A percentile compares a stretch with the other conserved stretches of the same genome.
phyloP scores from a whole-genome alignment of 208 protist species.

The Herpetomonas samuelpessoai region DNA sequence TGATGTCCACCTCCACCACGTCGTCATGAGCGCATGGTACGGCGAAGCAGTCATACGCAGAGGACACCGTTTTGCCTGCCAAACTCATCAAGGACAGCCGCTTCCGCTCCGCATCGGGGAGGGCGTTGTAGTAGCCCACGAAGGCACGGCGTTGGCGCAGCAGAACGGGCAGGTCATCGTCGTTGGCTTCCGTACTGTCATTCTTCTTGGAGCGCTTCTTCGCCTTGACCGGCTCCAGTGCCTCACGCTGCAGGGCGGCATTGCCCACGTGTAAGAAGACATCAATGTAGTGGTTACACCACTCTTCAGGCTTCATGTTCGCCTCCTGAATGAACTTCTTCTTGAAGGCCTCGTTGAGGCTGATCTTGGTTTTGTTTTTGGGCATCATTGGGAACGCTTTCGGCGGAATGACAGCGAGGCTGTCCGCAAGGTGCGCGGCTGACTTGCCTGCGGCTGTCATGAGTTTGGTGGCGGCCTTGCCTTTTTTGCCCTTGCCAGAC shows the following conservation, averaged over 20 bases:
- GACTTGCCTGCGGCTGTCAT: too few species aligned
- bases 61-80: conserved; percentile 61
- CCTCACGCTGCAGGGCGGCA: conserved; percentile 69
- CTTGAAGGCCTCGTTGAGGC: conserved; percentile 53
- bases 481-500: conserved; percentile 5
- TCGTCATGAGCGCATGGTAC: conserved; percentile 80
- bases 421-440: not conserved
- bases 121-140: conserved; percentile 81
- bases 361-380: conserved; percentile 33
- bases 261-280: conserved; percentile 82
- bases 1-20: conserved; percentile 71
- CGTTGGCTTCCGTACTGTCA: conserved; percentile 14
- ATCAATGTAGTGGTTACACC: conserved; percentile 85
- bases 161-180: conserved; percentile 73
- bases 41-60: conserved; percentile 77
- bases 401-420: conserved; percentile 45
- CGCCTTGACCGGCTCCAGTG: conserved; percentile 16
- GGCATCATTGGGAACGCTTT: conserved; percentile 43
- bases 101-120: conserved; percentile 62
- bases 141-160: conserved; percentile 80
- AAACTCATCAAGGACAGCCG: conserved; percentile 80
- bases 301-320: conserved; percentile 85
- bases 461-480: conserved; percentile 8
- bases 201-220: conserved; percentile 38
- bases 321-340: conserved; percentile 68